Evolutionary conservation across 176 grass and related monocot genomes (phyloP).

Genomic region (Bromus sterilis): DNA sequence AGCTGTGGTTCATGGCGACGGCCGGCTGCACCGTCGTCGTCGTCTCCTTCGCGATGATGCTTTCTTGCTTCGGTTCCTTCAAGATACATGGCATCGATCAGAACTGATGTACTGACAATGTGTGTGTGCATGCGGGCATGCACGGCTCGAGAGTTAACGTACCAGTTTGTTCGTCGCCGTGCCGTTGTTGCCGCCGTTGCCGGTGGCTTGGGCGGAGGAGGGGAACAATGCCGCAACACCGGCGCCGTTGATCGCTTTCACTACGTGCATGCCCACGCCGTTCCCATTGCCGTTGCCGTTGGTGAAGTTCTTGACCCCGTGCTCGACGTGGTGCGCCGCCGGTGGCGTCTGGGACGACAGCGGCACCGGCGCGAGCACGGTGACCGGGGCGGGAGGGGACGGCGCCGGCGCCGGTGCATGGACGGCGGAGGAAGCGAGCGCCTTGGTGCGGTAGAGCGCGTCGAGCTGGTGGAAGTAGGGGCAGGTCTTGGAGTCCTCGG

Average conservation of each 20-base stretch:
- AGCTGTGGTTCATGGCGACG: constrained; percentile 30
- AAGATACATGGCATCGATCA: not conserved
- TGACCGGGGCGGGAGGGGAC: not conserved
- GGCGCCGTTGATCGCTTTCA: constrained; percentile 40
- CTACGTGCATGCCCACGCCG: constrained; percentile 31
- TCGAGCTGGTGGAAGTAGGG: constrained; percentile 99
- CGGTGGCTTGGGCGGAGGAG: constrained; percentile 19
- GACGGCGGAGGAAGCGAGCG: not conserved
- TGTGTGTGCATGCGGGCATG: not conserved
- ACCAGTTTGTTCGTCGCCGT: constrained; percentile 45
- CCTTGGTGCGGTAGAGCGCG: constrained; percentile 78
- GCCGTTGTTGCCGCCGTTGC: not conserved
- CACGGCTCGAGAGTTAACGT: not conserved
- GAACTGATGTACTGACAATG: not conserved
- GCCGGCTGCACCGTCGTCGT: constrained; percentile 31
- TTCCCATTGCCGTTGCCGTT: constrained; percentile 17
- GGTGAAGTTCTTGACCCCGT: not conserved
- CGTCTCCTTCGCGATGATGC: constrained; percentile 34
- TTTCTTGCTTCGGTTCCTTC: constrained; percentile 41
- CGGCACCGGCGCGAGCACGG: constrained; percentile 22
- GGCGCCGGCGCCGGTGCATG: not conserved
- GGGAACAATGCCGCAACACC: constrained; percentile 7
- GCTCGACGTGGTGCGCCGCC: not conserved
- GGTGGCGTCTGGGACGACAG: constrained; percentile 22
- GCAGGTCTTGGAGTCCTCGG: constrained; percentile 93